phyloP scores from a whole-genome alignment of 805 yeast genomes.

The Schizosaccharomyces pombe region DNA sequence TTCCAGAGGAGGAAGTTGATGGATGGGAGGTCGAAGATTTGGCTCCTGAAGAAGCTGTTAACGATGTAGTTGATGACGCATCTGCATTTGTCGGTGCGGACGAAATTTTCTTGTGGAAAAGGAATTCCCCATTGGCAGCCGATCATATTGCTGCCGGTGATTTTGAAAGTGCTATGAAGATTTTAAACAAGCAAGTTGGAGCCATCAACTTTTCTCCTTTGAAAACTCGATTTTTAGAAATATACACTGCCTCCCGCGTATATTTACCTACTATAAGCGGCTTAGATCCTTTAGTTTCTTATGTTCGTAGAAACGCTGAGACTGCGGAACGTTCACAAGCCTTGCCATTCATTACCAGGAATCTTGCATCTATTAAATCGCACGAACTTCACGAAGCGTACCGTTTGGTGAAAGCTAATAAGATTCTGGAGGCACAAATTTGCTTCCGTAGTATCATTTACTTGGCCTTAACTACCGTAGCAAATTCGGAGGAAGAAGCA shows the following conservation, averaged over 20 bases:
- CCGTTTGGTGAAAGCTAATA: conserved; percentile 60
- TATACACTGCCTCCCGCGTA: conserved; percentile 58
- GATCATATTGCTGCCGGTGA: conserved; percentile 90
- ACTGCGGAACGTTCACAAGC: conserved; percentile 22
- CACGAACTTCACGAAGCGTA: conserved; percentile 47
- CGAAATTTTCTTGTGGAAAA: conserved; percentile 61
- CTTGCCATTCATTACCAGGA: conserved; percentile 47
- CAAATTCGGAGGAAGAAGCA: conserved; percentile 51
- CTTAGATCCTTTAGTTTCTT: conserved; percentile 44
- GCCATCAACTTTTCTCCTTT: conserved; percentile 70
- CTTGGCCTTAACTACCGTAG: conserved; percentile 47
- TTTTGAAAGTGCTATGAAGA: conserved; percentile 84
- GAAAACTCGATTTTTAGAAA: conserved; percentile 57
- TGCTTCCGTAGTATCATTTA: conserved; percentile 61
- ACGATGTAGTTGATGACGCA: conserved; percentile 33
- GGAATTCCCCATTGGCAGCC: conserved; percentile 74
- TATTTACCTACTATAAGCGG: conserved; percentile 53
- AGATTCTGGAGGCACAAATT: conserved; percentile 57
- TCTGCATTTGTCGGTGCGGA: conserved; percentile 21
- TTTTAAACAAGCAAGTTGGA: conserved; percentile 75
- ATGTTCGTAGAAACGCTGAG: conserved; percentile 33
- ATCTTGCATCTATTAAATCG: conserved; percentile 39
- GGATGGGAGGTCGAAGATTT: conserved; percentile 18
- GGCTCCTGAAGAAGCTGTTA: conserved; percentile 24
- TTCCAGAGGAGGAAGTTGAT: conserved; percentile 11